Conservation (phyloP, 2,329 filamentous ascomycete genomes). For the Aspergillus pseudonomiae region DNA sequence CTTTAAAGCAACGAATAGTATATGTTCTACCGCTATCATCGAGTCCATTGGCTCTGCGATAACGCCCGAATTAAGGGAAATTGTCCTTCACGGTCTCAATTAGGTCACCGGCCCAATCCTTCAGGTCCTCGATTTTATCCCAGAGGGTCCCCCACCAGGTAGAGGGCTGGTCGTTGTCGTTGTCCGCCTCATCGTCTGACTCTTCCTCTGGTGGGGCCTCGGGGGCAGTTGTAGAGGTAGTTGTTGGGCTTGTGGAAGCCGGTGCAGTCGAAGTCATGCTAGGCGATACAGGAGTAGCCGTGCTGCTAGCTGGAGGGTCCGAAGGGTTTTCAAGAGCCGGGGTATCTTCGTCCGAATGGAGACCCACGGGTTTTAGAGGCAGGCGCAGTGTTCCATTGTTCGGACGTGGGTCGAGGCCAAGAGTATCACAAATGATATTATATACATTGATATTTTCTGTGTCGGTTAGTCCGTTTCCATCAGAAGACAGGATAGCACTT, state of each 20-base stretch:
- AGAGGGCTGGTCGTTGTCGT: conserved; percentile 23
- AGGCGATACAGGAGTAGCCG: background rate
- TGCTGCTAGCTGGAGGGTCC: conserved; percentile 33
- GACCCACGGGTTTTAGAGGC: conserved; percentile 47
- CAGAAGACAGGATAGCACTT: conserved; percentile 46
- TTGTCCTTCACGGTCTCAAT: conserved; percentile 35
- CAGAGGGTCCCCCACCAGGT: conserved; percentile 40
- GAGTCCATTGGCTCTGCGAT: background rate
- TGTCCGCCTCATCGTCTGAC: conserved; percentile 20
- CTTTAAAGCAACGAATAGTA: background rate
- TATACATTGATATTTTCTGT: conserved; percentile 93
- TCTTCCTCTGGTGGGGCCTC: conserved; percentile 3
- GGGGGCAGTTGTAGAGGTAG: background rate
- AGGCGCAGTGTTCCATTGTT: conserved; percentile 82
- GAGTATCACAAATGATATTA: conserved; percentile 88
- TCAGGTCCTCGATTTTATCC: conserved; percentile 38
- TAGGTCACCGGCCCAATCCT: conserved; percentile 40
- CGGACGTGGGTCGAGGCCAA: conserved; percentile 71
- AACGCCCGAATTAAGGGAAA: conserved; percentile 11
- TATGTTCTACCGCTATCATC: background rate
- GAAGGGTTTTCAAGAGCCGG: conserved; percentile 35
- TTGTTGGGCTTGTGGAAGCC: conserved; percentile 5
- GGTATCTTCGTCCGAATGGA: conserved; percentile 46
- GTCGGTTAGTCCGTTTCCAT: conserved; percentile 15
- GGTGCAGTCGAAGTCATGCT: background rate